Evolutionary conservation across 1,284 basidiomycete species (phyloP).

Genomic region (Moesziomyces globuligerus): DNA sequence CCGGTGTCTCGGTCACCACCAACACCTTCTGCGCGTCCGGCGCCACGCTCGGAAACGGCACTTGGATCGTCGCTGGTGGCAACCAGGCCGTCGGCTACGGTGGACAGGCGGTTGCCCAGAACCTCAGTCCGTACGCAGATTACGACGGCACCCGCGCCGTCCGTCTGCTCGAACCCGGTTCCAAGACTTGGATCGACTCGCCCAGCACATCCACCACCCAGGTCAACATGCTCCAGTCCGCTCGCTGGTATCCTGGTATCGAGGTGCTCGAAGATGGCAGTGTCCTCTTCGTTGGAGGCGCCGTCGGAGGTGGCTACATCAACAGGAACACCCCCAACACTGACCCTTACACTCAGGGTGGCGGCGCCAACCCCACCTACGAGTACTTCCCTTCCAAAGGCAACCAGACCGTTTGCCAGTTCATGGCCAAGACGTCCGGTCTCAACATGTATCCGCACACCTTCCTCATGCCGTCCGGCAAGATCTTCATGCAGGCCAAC

Average conservation of each 20-base stretch:
- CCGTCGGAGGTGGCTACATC: slow-evolving; percentile 63
- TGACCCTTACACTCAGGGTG: slow-evolving; percentile 52
- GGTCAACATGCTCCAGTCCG: slow-evolving; percentile 54
- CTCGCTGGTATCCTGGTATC: slow-evolving; percentile 66
- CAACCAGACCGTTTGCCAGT: slow-evolving; percentile 37
- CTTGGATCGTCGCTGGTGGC: slow-evolving; percentile 67
- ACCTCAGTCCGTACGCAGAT: slow-evolving; percentile 57
- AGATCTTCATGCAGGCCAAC: slow-evolving; percentile 67
- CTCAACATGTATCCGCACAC: slow-evolving; percentile 68
- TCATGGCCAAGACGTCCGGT: slow-evolving; percentile 63
- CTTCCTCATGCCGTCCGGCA: slow-evolving; percentile 64
- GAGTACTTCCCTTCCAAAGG: slow-evolving; percentile 63
- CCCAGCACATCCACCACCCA: slow-evolving; percentile 29
- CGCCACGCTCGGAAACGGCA: slow-evolving; percentile 66
- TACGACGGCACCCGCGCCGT: slow-evolving; percentile 63
- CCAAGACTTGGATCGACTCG: slow-evolving; percentile 53
- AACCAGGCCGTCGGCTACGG: slow-evolving; percentile 66
- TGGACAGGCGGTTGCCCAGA: slow-evolving; percentile 40
- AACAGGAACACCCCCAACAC: slow-evolving; percentile 65
- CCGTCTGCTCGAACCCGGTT: slow-evolving; percentile 60
- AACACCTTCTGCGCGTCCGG: slow-evolving; percentile 69
- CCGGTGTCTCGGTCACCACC: slow-evolving; percentile 60
- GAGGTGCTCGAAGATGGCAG: slow-evolving; percentile 64
- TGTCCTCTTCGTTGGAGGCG: slow-evolving; percentile 63
- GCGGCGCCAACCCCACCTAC: slow-evolving; percentile 56